These are phyloP conservation scores for Aristolochia fimbriata DNA, from an alignment of 164 flowering plant species.

Conservation along the genomic window DNA sequence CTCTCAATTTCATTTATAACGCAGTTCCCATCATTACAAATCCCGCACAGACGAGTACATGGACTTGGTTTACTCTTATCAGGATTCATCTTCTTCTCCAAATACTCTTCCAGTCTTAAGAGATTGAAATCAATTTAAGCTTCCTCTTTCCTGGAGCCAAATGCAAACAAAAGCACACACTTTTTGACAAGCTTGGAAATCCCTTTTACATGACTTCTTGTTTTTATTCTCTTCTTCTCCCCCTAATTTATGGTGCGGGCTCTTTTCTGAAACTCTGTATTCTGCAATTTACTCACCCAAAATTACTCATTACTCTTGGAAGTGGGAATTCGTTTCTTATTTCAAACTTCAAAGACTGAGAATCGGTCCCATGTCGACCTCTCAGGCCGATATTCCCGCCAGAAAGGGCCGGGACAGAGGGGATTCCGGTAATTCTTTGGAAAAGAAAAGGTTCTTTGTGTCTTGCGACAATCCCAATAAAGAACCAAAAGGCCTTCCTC, in stretches of 20 bases:
- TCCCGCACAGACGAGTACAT: no score
- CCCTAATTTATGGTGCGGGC: no score
- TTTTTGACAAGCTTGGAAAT: no score
- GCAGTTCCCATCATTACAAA: not conserved
- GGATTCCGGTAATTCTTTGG: not conserved
- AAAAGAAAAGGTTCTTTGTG: slow-evolving; percentile 1
- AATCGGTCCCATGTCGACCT: no score
- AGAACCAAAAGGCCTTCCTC: not conserved
- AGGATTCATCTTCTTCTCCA: not conserved
- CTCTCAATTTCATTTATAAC: no score
- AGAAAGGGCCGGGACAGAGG: not conserved
- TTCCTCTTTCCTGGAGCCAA: not conserved
- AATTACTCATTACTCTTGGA: not conserved
- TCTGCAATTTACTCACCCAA: no score
- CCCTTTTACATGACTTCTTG: no score
- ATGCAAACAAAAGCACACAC: not conserved
- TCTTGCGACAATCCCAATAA: slow-evolving; percentile 10
- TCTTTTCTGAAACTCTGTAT: no score
- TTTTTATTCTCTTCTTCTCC: no score
- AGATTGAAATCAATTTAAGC: no score
- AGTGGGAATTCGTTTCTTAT: not conserved
- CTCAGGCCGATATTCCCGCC: not conserved
- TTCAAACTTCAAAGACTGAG: not conserved
- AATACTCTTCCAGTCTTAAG: no score
- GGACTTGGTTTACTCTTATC: slow-evolving; percentile 1